Evolutionary conservation across 106 monocot species (phyloP), one percentile per base, ranked within the genome.

Genomic region (Alisma plantagoaquatica): DNA sequence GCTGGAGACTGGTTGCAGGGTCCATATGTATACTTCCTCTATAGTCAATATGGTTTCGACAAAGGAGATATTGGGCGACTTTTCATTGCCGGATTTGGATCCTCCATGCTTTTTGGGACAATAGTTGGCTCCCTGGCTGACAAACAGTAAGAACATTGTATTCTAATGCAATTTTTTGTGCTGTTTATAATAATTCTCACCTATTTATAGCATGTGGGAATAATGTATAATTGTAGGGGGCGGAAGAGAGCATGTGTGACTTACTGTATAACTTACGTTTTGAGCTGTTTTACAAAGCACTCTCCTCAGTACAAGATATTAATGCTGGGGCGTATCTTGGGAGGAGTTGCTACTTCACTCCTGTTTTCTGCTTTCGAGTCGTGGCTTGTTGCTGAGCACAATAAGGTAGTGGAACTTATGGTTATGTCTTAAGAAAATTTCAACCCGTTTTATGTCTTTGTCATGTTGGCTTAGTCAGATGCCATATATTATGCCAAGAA

Each of bases 1-100:
- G 96, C 96, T 65, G 96, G 96, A 42, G 96, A 96, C 51, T 96
- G 96, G 96, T 57, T 96, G 62, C 96, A 96, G 70, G 89, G 89
- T 4, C 96, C 96, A 10, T 96, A 96, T 58, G 96, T 89, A 8
- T 96, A 96, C 71, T 89, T 59, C 76, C 96, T 96, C 58, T 96
- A 96, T 49, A 89, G 68, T 29, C 70, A 70, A 45, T 96, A 96
- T 70, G 96, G 96, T 15, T 96, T 84, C 59, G 70, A 74, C 51
- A 96, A 96, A 71, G 89, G 89, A 49, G 96, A 96, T 28, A 96
- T 96, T 22, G 96, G 96, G 0, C 84, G 96, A 14, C 88, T 96
- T 51, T 96, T 96, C 67, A 96, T 96, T 42, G 96, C 89, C 6
- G 96, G 96, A 15, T 96, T 96, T 60, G 96, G 88, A 47, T 96